A percentile compares a stretch with the other conserved stretches of the same genome.
Conservation (phyloP, 2,329 filamentous ascomycete genomes). For the Tricladium varicosporioides region DNA sequence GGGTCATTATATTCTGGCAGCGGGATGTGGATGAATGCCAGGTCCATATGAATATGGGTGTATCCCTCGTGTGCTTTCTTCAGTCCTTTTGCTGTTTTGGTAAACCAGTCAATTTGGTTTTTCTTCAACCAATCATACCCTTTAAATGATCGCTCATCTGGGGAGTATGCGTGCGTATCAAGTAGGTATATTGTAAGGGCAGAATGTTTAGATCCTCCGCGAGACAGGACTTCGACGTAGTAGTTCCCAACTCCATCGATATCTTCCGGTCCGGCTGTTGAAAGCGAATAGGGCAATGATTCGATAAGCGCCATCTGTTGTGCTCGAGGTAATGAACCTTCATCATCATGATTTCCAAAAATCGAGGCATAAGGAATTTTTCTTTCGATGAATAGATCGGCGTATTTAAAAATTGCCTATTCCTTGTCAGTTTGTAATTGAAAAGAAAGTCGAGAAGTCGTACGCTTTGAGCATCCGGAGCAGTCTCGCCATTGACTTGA, state of each 20-base stretch:
- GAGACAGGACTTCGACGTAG: constrained; percentile 82
- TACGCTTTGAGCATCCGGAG: constrained; percentile 85
- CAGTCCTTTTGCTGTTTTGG: constrained; percentile 68
- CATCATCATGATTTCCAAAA: constrained; percentile 97
- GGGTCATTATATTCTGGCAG: constrained; percentile 78
- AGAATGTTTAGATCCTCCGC: constrained; percentile 76
- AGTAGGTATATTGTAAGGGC: constrained; percentile 93
- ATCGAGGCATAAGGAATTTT: constrained; percentile 92
- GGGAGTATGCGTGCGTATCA: constrained; percentile 89
- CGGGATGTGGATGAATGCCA: constrained; percentile 97
- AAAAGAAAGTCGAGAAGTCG: constrained; percentile 26
- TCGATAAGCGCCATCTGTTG: constrained; percentile 85
- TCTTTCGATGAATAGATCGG: constrained; percentile 77
- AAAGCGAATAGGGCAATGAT: constrained; percentile 83
- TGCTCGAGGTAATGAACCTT: constrained; percentile 69
- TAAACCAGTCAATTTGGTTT: constrained; percentile 94
- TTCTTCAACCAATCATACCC: constrained; percentile 98
- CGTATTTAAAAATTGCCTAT: constrained; percentile 89
- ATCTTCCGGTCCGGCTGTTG: constrained; percentile 75
- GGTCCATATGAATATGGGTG: constrained; percentile 87
- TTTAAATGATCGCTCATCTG: constrained; percentile 81
- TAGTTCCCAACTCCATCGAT: constrained; percentile 95
- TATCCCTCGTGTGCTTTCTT: constrained; percentile 81
- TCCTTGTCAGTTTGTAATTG: constrained; percentile 22
- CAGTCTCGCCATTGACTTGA: constrained; percentile 91